Evolutionary conservation across 2,329 filamentous ascomycete species (phyloP), one percentile per base, ranked within the genome.

Genomic region (Penicillium frequentans): DNA sequence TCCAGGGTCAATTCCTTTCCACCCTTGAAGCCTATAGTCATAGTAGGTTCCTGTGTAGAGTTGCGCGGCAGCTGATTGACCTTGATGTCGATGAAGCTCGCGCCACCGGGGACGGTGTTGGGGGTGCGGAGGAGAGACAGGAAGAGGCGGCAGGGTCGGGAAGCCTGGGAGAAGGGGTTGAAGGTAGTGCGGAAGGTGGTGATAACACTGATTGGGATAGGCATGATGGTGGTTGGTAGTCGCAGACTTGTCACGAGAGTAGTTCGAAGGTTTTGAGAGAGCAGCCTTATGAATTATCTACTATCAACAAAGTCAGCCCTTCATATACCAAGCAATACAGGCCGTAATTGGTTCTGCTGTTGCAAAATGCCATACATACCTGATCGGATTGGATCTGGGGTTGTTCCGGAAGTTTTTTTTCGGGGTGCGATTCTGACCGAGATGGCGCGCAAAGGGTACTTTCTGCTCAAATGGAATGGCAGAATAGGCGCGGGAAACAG

Each of bases 11-110:
- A 85, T 69, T 96, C 88, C 79, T 93, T 96, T 67, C 95, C 95
- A 71, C 97, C 95, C 82, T 96, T 97, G 77, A 98, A 98, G 69
- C 93, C 96, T 65, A 99, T 78, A 42, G 80, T 81, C 55, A 99
- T 77, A 46, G 83, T 82, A 55, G 88, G 89, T 29, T 86, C 81
- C 68, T 90, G 86, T 52, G 83, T 84, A 54, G 89, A 90, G 52
- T 80, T 73, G 62, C 88, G 84, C 52, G 91, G 86, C 52, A 98
- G 80, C 62, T 96, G 80, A 59, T 85, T 89, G 13, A 91, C 89
- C 66, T 86, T 86, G 70, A 98, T 89, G 69, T 87, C 85, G 81
- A 96, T 91, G 63, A 81, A 83, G 55, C 82, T 78, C 54, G 92
- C 86, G 58, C 92, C 92, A 68, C 88, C 86, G 43, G 92, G 85